Evolutionary conservation across 768 basidiomycete genomes (phyloP), one percentile per base, ranked within the genome.

Genomic region (Auricularia cornea): DNA sequence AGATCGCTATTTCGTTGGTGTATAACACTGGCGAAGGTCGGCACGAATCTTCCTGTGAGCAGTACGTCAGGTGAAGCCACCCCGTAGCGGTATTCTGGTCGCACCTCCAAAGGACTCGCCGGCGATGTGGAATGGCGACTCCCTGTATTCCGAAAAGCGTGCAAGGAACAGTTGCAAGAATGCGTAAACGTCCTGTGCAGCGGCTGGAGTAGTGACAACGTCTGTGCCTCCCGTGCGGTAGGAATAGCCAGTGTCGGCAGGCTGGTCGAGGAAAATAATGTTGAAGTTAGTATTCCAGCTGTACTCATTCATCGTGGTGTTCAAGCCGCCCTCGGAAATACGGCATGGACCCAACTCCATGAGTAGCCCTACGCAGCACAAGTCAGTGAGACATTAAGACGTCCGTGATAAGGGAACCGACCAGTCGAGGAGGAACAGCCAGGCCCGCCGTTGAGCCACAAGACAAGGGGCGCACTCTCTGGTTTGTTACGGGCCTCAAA

Each of bases 231-330:
- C 86, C 14, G 87, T 84, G 1, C 85, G 82, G 72, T 95, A 98
- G 1, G 92, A 94, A 76, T 82, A 96, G 35, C 96, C 95, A 41
- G 97, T 94, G 62, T 89, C 85, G 67, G 95, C 83, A n/a, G 95
- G 95, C 70, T 92, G 81, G 63, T 73, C 71, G 31, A 73, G 69
- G 69, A 68, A 74, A 32, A 75, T 62, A 11, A 66, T 59, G 35
- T 63, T 48, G 32, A 48, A 6, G 44, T 48, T 48, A 16, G 14
- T 48, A 20, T 48, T 48, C 18, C 44, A 23, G n/a, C 3, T 6
- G n/a, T 23, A 18, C 18, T 3, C 44, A 20, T 48, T 48, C 6
- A 76, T 68, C 66, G 92, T 92, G 57, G 89, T 80, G 69, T 87
- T 98, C 95, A 95, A 98, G 68, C 88, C 88, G 79, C 12, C 33